phyloP scores from a whole-genome alignment of 1,284 basidiomycete genomes.

The Stereum hirsutum region DNA sequence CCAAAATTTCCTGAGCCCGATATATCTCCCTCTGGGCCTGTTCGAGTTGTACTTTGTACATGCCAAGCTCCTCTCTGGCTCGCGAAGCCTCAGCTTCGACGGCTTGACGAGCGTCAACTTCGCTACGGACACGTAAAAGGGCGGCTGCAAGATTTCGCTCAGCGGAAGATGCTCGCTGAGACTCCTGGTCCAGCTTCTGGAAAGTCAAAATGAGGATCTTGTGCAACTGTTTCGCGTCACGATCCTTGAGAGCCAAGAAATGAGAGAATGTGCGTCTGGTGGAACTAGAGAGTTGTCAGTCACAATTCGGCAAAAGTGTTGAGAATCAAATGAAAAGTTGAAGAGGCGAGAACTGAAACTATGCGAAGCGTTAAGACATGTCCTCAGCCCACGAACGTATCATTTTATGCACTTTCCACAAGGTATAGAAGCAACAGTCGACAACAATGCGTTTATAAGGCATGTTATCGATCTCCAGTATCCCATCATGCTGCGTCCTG shows the following conservation, averaged over 20 bases:
- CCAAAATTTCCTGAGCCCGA: constrained; percentile 36
- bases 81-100: constrained; percentile 31
- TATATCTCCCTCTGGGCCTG: constrained; percentile 37
- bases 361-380: too few species aligned
- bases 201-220: constrained; percentile 26
- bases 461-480: too few species aligned
- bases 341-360: too few species aligned
- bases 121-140: constrained; percentile 28
- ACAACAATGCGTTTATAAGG: too few species aligned
- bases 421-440: too few species aligned
- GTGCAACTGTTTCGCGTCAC: constrained; percentile 28
- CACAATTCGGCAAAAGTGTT: too few species aligned
- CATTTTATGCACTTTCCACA: too few species aligned
- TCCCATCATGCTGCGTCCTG: too few species aligned
- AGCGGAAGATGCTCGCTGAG: constrained; percentile 32
- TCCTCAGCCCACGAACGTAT: too few species aligned
- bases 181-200: constrained; percentile 34
- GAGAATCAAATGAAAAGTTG: too few species aligned
- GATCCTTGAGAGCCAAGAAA: constrained; percentile 28
- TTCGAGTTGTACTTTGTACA: constrained; percentile 38
- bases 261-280: constrained; percentile 23
- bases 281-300: too few species aligned
- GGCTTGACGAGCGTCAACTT: constrained; percentile 29
- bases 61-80: constrained; percentile 30
- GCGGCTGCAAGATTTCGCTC: constrained; percentile 36